Evolutionary conservation across 805 yeast genomes (phyloP).

Genomic region (Komagataella pseudopastoris): DNA sequence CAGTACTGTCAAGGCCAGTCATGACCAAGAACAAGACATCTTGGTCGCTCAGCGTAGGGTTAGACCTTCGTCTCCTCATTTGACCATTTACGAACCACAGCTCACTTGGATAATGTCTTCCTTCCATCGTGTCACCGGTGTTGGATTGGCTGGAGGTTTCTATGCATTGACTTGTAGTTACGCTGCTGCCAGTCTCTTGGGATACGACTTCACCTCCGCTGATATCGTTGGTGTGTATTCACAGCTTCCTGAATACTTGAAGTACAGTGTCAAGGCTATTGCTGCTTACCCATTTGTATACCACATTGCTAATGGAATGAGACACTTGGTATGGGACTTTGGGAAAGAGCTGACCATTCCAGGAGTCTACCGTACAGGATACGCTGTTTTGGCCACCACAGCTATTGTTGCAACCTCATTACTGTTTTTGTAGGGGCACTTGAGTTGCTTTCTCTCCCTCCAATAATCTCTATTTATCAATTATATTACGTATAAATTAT

Average conservation of each 20-base stretch:
- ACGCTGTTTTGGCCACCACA: slow-evolving; percentile 59
- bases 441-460: background rate
- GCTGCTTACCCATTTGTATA: slow-evolving; percentile 76
- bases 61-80: slow-evolving; percentile 88
- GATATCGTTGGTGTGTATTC: slow-evolving; percentile 40
- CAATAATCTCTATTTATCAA: background rate
- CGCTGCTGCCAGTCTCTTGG: slow-evolving; percentile 56
- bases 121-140: slow-evolving; percentile 82
- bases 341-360: slow-evolving; percentile 68
- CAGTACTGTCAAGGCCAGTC: slow-evolving; percentile 37
- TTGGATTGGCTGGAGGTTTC: slow-evolving; percentile 64
- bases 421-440: slow-evolving; percentile 21
- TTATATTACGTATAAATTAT: background rate
- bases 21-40: slow-evolving; percentile 51
- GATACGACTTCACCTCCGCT: slow-evolving; percentile 41
- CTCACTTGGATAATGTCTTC: slow-evolving; percentile 72
- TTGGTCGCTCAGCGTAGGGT: slow-evolving; percentile 70
- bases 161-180: slow-evolving; percentile 67
- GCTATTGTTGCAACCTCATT: slow-evolving; percentile 45
- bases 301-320: slow-evolving; percentile 78
- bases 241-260: slow-evolving; percentile 48
- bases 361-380: slow-evolving; percentile 91
- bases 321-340: slow-evolving; percentile 91
- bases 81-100: slow-evolving; percentile 84
- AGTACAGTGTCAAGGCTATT: slow-evolving; percentile 51